Percentiles rank a stretch among this genome's conserved stretches.
phyloP scores from a whole-genome alignment of 2,329 filamentous ascomycete species.

The Endoconidiophora polonica region DNA sequence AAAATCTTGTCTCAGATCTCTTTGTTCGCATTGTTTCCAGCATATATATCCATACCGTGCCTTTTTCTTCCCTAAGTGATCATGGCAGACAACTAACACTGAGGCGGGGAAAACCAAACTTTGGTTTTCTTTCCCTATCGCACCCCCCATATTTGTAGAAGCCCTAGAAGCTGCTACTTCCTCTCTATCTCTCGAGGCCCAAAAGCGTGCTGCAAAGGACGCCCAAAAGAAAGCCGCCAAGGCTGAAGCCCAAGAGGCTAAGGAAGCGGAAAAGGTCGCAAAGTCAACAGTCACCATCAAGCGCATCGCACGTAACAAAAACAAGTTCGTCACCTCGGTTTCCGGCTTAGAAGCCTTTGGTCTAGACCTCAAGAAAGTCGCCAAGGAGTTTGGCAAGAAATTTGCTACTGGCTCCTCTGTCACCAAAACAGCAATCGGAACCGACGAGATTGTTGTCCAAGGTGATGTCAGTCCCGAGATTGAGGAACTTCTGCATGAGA shows the following conservation, averaged over 20 bases:
- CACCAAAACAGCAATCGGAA: conserved; percentile 69
- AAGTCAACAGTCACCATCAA: conserved; percentile 78
- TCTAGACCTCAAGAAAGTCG: conserved; percentile 78
- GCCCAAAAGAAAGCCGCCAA: conserved; percentile 94
- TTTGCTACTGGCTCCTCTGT: conserved; percentile 90
- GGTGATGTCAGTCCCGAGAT: conserved; percentile 93
- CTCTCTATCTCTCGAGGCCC: conserved; percentile 73
- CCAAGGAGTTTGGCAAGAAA: conserved; percentile 96
- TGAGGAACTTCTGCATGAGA: conserved; percentile 74
- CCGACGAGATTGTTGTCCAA: conserved; percentile 95
- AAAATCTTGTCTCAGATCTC: background rate
- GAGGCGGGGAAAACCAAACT: too few relatives aligned
- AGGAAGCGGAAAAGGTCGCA: conserved; percentile 67
- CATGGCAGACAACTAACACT: too few relatives aligned
- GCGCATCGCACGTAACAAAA: conserved; percentile 94
- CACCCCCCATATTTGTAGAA: conserved; percentile 31
- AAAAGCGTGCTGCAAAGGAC: conserved; percentile 90
- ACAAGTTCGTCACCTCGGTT: conserved; percentile 92
- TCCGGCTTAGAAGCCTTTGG: conserved; percentile 79
- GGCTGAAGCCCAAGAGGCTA: conserved; percentile 71
- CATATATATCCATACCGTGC: too few relatives aligned
- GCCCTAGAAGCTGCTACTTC: conserved; percentile 71
- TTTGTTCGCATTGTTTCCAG: background rate
- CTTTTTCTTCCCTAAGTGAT: too few relatives aligned
- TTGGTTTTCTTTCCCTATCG: background rate